These are phyloP conservation scores for Diplogelasinospora grovesii DNA, from an alignment of 495 filamentous ascomycete species.

Conservation along the genomic window DNA sequence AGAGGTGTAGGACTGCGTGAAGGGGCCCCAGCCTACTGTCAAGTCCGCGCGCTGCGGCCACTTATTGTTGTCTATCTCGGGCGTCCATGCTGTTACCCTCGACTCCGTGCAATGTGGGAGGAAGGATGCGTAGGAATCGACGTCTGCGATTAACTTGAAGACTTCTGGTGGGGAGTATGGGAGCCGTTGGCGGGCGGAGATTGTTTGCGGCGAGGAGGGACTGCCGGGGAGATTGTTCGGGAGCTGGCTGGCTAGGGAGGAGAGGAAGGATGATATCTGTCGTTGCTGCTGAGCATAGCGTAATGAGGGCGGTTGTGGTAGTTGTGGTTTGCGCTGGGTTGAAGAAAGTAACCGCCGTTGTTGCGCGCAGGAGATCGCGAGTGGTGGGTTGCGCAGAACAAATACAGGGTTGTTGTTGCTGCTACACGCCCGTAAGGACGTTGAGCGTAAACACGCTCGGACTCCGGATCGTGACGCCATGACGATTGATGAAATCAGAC, in stretches of 20 bases:
- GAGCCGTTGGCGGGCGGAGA: conserved; percentile 70
- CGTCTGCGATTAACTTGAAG: conserved; percentile 77
- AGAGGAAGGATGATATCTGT: conserved; percentile 1
- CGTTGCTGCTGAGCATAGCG: background rate
- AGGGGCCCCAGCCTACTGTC: conserved; percentile 73
- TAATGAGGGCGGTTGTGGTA: background rate
- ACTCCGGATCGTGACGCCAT: too few relatives aligned
- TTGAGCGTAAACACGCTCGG: too few relatives aligned
- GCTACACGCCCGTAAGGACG: too few relatives aligned
- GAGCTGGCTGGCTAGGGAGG: conserved; percentile 16
- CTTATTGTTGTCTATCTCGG: conserved; percentile 11
- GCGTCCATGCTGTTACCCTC: conserved; percentile 55
- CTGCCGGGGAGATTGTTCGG: conserved; percentile 2
- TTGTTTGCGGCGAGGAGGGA: conserved; percentile 28
- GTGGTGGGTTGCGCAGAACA: too few relatives aligned
- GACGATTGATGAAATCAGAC: too few relatives aligned
- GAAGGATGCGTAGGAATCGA: conserved; percentile 73
- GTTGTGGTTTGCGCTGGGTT: background rate
- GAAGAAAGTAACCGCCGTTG: background rate
- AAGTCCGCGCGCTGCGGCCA: conserved; percentile 73
- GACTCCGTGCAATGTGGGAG: conserved; percentile 77
- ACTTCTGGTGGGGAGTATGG: conserved; percentile 64
- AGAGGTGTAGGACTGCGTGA: conserved; percentile 74
- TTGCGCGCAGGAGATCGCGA: too few relatives aligned
- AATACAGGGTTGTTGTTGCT: too few relatives aligned